phyloP scores from a whole-genome alignment of 768 basidiomycete genomes.

The Pisolithus sp. region DNA sequence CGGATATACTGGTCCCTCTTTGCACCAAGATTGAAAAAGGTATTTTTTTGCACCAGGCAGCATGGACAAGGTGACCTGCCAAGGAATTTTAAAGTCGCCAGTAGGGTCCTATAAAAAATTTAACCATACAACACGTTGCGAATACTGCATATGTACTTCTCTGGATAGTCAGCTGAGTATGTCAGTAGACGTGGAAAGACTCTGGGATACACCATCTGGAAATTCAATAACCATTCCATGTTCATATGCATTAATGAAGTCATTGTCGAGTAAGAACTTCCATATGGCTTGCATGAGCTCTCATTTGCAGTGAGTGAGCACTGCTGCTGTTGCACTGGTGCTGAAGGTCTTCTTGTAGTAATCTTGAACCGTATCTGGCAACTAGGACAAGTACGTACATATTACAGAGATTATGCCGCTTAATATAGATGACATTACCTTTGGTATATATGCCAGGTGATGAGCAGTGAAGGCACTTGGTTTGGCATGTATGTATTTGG shows the following conservation, averaged over 20 bases:
- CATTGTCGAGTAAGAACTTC: conserved; percentile 15
- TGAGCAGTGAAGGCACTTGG: conserved; percentile 8
- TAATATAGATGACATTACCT: not conserved
- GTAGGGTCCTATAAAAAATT: conserved; percentile 11
- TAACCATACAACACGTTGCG: not conserved
- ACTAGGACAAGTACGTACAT: not conserved
- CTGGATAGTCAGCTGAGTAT: conserved; percentile 25
- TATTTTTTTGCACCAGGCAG: conserved; percentile 8
- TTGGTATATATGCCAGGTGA: conserved; percentile 17
- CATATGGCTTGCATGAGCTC: conserved; percentile 23
- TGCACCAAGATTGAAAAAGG: conserved; percentile 8
- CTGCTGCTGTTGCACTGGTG: not conserved
- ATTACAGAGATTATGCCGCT: not conserved
- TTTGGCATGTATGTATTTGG: conserved; percentile 5
- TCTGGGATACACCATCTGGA: conserved; percentile 8
- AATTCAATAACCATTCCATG: conserved; percentile 16
- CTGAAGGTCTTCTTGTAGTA: conserved; percentile 4
- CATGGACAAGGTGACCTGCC: conserved; percentile 17
- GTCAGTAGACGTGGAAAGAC: conserved; percentile 19
- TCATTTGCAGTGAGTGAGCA: conserved; percentile 9
- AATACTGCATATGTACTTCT: conserved; percentile 22
- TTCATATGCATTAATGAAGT: conserved; percentile 19
- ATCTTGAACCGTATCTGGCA: conserved; percentile 10
- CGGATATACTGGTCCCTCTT: not conserved
- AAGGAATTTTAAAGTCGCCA: conserved; percentile 14